Evolutionary conservation across 306 rosid species (phyloP), one percentile per base, ranked within the genome.

Genomic region (peach (Prunus persica)): DNA sequence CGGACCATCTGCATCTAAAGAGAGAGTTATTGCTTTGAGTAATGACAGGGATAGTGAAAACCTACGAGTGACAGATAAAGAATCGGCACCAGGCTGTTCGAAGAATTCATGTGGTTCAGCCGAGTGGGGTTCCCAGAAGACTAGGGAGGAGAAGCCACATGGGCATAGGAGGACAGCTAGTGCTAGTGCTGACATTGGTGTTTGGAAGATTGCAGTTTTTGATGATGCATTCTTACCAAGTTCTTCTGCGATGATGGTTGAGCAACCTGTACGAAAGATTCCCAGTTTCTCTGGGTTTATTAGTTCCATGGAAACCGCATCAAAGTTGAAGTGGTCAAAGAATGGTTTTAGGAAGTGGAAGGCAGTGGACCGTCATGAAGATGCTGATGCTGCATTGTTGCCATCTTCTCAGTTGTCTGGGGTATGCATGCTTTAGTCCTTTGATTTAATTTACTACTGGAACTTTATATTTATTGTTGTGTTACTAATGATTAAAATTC

Each of bases 91-190:
- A 28, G 84, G 79, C 69, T 67, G 79, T 80, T 75, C 82, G 19
- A 83, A 64, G 65, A 83, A 77, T 60, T 77, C 82, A 3, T 70
- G 3, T 7, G 70, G 62, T 75, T 81, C 92, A 19, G 72, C 77
- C 27, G 93, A 84, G 77, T 41, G 27, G 80, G 80, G 73, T 71
- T 77, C 88, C 51, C 71, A 50, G 5, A 84, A 81, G 34, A 30
- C 64, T 45, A 64, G 56, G 71, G 89, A 80, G 54, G 93, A 86
- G 43, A 89, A 86, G 78, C 51, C 82, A 22, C 91, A 55, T 8
- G 93, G 97, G 60, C 97, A 92, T 83, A 92, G 97, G 80, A 90
- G 97, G 85, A 87, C 89, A 6, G 99, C 99, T 76, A 95, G 97
- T 76, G 98, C 97, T 62, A 89, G 86, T 84, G 89, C 93, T 22